Conservation (phyloP, 1,284 basidiomycete genomes). For the Marasmius sp. region DNA sequence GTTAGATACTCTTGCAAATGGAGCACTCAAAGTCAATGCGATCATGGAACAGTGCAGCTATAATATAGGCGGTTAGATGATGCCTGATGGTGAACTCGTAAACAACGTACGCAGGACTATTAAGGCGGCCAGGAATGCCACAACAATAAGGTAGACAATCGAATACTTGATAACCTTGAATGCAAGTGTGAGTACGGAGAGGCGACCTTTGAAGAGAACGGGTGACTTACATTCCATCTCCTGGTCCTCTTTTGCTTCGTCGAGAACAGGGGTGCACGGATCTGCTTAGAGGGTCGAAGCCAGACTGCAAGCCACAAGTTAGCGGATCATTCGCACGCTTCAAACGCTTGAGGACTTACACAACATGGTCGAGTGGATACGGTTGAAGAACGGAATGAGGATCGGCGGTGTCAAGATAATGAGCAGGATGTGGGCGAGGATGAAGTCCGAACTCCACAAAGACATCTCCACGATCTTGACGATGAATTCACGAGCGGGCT, state of each 20-base stretch:
- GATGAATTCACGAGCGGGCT: constrained; percentile 93
- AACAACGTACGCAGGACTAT: constrained; percentile 69
- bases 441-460: constrained; percentile 89
- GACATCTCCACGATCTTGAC: constrained; percentile 98
- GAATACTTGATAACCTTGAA: constrained; percentile 77
- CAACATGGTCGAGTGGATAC: constrained; percentile 87
- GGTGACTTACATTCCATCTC: constrained; percentile 77
- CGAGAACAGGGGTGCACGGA: constrained; percentile 92
- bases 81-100: neutral
- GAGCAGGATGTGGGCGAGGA: constrained; percentile 80
- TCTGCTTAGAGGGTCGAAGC: constrained; percentile 90
- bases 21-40: constrained; percentile 68
- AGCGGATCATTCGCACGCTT: constrained; percentile 13
- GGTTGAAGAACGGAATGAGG: constrained; percentile 86
- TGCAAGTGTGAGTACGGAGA: neutral
- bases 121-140: constrained; percentile 82
- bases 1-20: constrained; percentile 77
- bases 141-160: constrained; percentile 79
- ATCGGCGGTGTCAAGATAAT: constrained; percentile 84
- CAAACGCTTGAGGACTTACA: constrained; percentile 49
- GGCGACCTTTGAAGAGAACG: neutral
- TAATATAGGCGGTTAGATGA: constrained; percentile 13
- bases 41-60: constrained; percentile 72
- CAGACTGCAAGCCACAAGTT: constrained; percentile 58
- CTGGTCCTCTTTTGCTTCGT: constrained; percentile 90